These are phyloP conservation scores for Linnemannia zychae DNA, from an alignment of 192 early-diverging fungal species.

Conservation along the genomic window DNA sequence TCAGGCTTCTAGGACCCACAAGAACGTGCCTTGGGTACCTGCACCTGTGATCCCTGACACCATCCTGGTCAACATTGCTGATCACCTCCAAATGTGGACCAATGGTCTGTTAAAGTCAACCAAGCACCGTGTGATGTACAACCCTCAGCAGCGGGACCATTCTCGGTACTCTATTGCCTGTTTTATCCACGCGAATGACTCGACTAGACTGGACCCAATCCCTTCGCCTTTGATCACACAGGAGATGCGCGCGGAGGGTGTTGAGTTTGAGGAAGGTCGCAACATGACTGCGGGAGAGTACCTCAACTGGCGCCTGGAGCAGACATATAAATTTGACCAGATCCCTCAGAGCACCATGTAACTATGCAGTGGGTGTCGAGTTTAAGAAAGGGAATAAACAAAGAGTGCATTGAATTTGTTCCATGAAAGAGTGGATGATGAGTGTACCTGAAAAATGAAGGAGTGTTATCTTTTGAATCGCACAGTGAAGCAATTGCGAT, in stretches of 20 bases:
- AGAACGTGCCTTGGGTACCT: conserved; percentile 65
- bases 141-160: conserved; percentile 60
- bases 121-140: conserved; percentile 70
- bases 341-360: neutral
- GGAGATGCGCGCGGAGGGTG: conserved; percentile 25
- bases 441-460: no score
- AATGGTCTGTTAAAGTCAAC: conserved; percentile 71
- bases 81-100: conserved; percentile 77
- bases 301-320: conserved; percentile 54
- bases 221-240: conserved; percentile 55
- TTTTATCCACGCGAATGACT: conserved; percentile 70
- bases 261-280: conserved; percentile 52
- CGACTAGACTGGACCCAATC: conserved; percentile 61
- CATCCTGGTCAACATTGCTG: conserved; percentile 73
- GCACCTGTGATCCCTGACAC: conserved; percentile 69
- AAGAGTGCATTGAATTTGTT: neutral
- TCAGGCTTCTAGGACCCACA: conserved; percentile 52
- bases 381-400: neutral
- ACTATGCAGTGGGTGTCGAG: neutral
- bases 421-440: neutral
- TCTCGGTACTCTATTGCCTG: conserved; percentile 75
- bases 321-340: conserved; percentile 46
- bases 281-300: conserved; percentile 69
- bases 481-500: neutral
- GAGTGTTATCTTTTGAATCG: neutral